Percentiles rank a stretch among this genome's conserved stretches.
These are phyloP conservation scores for Lentinula novae-zelandiae DNA, from an alignment of 1,284 basidiomycete genomes.

Conservation along the genomic window DNA sequence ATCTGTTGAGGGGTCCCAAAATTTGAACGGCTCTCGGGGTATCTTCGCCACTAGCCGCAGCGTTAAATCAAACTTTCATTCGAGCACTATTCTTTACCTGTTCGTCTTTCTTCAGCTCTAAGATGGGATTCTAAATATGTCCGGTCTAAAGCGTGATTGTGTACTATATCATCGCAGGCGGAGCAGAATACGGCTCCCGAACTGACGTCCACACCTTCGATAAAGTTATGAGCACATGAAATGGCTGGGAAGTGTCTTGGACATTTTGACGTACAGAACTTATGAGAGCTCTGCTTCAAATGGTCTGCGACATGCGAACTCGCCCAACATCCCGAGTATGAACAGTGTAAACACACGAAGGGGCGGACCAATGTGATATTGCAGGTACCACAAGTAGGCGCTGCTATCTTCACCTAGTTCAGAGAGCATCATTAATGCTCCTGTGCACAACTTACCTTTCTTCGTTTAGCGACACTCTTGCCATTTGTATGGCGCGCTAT, in stretches of 20 bases:
- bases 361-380: constrained; percentile 59
- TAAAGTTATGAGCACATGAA: background rate
- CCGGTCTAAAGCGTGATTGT: constrained; percentile 33
- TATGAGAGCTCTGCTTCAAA: constrained; percentile 53
- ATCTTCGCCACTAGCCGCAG: constrained; percentile 31
- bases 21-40: constrained; percentile 35
- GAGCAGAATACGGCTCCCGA: constrained; percentile 41
- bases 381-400: constrained; percentile 67
- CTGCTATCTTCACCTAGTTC: constrained; percentile 29
- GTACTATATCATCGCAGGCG: constrained; percentile 45
- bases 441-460: constrained; percentile 32
- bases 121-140: constrained; percentile 31
- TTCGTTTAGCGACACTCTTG: constrained; percentile 32
- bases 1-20: constrained; percentile 35
- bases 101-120: constrained; percentile 39
- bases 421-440: background rate
- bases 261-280: constrained; percentile 59
- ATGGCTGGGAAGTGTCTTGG: background rate
- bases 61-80: constrained; percentile 29
- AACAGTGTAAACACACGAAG: constrained; percentile 77
- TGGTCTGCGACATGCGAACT: constrained; percentile 54
- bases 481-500: constrained; percentile 31
- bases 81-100: constrained; percentile 15
- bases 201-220: constrained; percentile 38
- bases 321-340: constrained; percentile 72